Percentiles rank a stretch among this genome's conserved stretches.
Evolutionary conservation across 345 rosid genomes (phyloP).

Genomic region (Ceriops tagal): DNA sequence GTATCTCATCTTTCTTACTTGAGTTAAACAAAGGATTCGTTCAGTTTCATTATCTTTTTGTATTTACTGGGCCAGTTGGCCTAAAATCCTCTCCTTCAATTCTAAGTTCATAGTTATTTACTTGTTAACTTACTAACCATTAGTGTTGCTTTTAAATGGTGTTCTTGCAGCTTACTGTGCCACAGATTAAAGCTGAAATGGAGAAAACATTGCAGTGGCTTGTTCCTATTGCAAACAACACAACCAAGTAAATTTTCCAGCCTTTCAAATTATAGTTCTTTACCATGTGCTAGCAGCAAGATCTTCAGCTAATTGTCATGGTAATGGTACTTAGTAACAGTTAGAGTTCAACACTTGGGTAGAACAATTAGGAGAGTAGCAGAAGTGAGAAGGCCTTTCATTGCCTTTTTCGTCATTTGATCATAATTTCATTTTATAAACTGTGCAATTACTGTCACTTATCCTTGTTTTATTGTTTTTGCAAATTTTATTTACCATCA

Average conservation of each 20-base stretch:
- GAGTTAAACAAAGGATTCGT: neutral
- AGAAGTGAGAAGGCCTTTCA: neutral
- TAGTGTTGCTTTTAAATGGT: slow-evolving; percentile 13
- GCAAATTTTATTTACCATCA: slow-evolving; percentile 24
- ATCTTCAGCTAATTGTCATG: neutral
- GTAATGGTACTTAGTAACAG: too few relatives aligned
- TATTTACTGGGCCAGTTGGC: neutral
- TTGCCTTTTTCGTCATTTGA: neutral
- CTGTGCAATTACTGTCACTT: neutral
- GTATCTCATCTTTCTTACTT: slow-evolving; percentile 24
- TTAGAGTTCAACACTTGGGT: too few relatives aligned
- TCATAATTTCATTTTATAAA: neutral
- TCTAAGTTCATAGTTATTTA: neutral
- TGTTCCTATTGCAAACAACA: slow-evolving; percentile 85
- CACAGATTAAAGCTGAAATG: slow-evolving; percentile 90
- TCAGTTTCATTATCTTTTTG: neutral
- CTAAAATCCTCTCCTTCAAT: neutral
- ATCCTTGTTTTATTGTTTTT: slow-evolving; percentile 16
- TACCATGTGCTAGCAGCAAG: neutral
- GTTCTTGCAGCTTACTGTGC: slow-evolving; percentile 59
- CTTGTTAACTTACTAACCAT: neutral
- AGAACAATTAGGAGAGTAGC: too few relatives aligned
- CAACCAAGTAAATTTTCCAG: slow-evolving; percentile 66
- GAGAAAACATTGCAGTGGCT: slow-evolving; percentile 96
- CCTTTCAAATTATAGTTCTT: neutral